Percentiles rank a stretch among this genome's conserved stretches.
Evolutionary conservation across 805 yeast species (phyloP).

Genomic region (Kazachstania martiniae): DNA sequence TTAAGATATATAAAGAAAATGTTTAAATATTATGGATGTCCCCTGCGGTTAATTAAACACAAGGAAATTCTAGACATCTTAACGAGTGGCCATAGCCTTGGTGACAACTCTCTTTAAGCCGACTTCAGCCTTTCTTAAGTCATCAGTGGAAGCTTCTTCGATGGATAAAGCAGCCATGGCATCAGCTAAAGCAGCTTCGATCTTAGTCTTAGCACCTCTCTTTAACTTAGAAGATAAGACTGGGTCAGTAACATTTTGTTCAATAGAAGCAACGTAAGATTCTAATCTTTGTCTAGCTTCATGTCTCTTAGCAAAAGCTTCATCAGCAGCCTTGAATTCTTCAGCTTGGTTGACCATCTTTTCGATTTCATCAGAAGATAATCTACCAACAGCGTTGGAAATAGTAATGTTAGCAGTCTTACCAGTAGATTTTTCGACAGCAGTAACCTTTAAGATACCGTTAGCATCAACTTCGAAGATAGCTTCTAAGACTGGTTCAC

Average conservation of each 20-base stretch:
- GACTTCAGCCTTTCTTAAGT: slow-evolving; percentile 98
- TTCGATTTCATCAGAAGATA: slow-evolving; percentile 79
- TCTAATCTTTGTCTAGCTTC: slow-evolving; percentile 99
- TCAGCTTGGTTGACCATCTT: slow-evolving; percentile 85
- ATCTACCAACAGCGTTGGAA: slow-evolving; percentile 98
- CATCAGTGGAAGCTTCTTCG: slow-evolving; percentile 94
- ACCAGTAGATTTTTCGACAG: slow-evolving; percentile 97
- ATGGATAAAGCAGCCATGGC: slow-evolving; percentile 96
- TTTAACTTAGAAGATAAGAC: slow-evolving; percentile 94
- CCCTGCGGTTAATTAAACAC: no score
- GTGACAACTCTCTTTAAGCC: slow-evolving; percentile 98
- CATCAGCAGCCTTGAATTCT: slow-evolving; percentile 97
- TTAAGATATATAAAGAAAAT: neutral
- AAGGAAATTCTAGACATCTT: slow-evolving; percentile 29
- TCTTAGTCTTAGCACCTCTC: slow-evolving; percentile 94
- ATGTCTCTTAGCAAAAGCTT: slow-evolving; percentile 84
- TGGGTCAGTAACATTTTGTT: slow-evolving; percentile 96
- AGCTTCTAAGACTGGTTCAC: slow-evolving; percentile 98
- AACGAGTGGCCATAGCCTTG: slow-evolving; percentile 98
- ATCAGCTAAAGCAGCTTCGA: slow-evolving; percentile 95
- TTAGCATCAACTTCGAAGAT: slow-evolving; percentile 98
- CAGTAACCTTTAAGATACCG: slow-evolving; percentile 98
- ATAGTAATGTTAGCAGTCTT: slow-evolving; percentile 96
- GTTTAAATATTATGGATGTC: no score
- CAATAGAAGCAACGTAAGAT: slow-evolving; percentile 93